These are phyloP conservation scores for Sporothrix curviconia DNA, from an alignment of 2,329 filamentous ascomycete species.

Conservation along the genomic window DNA sequence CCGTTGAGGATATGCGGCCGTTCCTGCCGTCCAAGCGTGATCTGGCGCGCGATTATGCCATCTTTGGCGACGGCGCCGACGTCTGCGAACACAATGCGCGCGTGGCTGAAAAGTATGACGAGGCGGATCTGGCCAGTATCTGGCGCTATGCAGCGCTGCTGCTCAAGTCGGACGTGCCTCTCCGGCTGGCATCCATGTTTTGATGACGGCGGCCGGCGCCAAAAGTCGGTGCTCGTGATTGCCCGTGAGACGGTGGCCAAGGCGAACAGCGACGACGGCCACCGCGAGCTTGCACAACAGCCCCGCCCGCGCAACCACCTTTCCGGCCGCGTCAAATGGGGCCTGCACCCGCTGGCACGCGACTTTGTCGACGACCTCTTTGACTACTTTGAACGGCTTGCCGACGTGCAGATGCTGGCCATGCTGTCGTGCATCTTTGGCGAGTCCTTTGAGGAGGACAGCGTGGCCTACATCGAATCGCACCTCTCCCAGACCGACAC, in stretches of 20 bases:
- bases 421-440: constrained; percentile 66
- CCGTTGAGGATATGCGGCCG: constrained; percentile 62
- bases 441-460: constrained; percentile 54
- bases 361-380: constrained; percentile 58
- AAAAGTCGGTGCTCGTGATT: constrained; percentile 60
- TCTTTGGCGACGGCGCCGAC: constrained; percentile 75
- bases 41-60: constrained; percentile 71
- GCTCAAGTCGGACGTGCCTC: constrained; percentile 67
- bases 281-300: too few species aligned
- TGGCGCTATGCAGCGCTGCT: constrained; percentile 79
- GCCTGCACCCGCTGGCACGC: constrained; percentile 56
- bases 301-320: constrained; percentile 26
- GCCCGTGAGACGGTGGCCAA: constrained; percentile 55
- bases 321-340: constrained; percentile 61
- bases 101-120: constrained; percentile 66
- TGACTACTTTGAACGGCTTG: constrained; percentile 53
- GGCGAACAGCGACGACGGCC: constrained; percentile 21
- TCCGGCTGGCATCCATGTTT: constrained; percentile 52
- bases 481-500: constrained; percentile 53
- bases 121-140: constrained; percentile 66
- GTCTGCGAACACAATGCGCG: constrained; percentile 79
- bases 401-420: constrained; percentile 63
- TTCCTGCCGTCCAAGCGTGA: constrained; percentile 72
- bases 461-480: constrained; percentile 51
- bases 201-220: constrained; percentile 30